Conservation (phyloP, 2,329 filamentous ascomycete species). For the Monilinia laxa region DNA sequence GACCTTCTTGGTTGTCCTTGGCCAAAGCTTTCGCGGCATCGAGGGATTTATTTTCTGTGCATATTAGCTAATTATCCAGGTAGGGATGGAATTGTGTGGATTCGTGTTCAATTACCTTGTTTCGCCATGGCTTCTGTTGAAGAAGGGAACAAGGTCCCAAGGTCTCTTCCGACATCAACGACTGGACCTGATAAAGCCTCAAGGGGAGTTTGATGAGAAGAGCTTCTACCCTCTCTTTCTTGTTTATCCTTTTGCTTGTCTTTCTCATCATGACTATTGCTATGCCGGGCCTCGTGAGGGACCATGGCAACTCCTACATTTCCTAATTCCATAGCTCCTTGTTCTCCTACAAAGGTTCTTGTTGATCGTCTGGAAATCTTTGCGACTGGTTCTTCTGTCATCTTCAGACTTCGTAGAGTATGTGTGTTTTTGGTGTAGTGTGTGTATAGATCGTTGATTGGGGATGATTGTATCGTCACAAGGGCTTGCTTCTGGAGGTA, state of each 20-base stretch:
- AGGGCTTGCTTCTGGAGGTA: not conserved
- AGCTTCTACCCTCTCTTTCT: conserved; percentile 17
- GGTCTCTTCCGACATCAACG: conserved; percentile 28
- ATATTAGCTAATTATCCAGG: conserved; percentile 21
- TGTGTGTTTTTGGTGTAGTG: not conserved
- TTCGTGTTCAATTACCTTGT: conserved; percentile 27
- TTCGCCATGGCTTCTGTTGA: conserved; percentile 27
- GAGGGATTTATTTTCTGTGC: conserved; percentile 26
- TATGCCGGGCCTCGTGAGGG: conserved; percentile 19
- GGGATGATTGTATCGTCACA: not conserved
- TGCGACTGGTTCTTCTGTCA: conserved; percentile 23
- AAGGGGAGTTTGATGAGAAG: conserved; percentile 17
- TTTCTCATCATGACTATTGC: conserved; percentile 16
- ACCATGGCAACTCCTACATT: conserved; percentile 12
- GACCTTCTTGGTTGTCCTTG: conserved; percentile 29
- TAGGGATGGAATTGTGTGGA: not conserved
- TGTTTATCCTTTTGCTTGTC: conserved; percentile 23
- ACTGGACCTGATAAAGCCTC: conserved; percentile 20
- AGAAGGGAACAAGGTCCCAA: conserved; percentile 27
- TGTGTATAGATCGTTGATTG: not conserved
- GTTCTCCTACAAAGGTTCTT: conserved; percentile 29
- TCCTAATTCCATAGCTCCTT: conserved; percentile 23
- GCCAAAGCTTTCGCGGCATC: conserved; percentile 25
- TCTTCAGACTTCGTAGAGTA: conserved; percentile 8
- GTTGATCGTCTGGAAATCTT: conserved; percentile 33